Conservation (phyloP, 2,329 filamentous ascomycete species). For the Stagonosporopsis chrysanthemi region DNA sequence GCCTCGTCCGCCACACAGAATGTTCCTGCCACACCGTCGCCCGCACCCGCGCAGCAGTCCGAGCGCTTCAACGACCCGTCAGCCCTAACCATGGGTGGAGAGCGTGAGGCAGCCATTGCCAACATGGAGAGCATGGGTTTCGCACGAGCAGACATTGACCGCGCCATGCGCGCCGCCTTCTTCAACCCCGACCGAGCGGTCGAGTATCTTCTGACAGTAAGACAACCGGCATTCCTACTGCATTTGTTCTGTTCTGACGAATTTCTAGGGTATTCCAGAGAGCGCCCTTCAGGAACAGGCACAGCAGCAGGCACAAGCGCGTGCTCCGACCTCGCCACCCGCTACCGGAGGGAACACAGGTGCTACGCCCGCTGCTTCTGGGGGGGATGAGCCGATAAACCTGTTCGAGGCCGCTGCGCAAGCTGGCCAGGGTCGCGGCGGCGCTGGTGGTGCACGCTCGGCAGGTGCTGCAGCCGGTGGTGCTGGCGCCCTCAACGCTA, state of each 20-base stretch:
- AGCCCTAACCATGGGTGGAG: conserved; percentile 83
- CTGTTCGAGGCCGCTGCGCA: conserved; percentile 93
- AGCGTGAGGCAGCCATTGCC: conserved; percentile 80
- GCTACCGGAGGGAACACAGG: conserved; percentile 57
- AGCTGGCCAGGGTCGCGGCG: conserved; percentile 63
- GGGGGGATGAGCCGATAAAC: conserved; percentile 75
- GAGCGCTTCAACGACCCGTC: conserved; percentile 74
- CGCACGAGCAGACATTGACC: conserved; percentile 83
- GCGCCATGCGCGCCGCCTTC: conserved; percentile 94
- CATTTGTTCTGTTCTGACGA: conserved; percentile 30
- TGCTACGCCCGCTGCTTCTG: conserved; percentile 47
- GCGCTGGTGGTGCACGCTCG: conserved; percentile 54
- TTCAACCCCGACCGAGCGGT: conserved; percentile 97
- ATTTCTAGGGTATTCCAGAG: conserved; percentile 83
- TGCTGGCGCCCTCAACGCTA: conserved; percentile 62
- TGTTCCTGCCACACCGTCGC: conserved; percentile 60
- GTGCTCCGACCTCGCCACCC: conserved; percentile 51
- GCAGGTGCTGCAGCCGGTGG: conserved; percentile 60
- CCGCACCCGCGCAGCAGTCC: conserved; percentile 56
- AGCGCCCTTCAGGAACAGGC: conserved; percentile 73
- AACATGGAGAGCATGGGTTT: conserved; percentile 99
- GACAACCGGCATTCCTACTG: conserved; percentile 43
- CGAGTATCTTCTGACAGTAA: conserved; percentile 88
- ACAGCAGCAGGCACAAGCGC: conserved; percentile 54
- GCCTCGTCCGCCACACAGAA: conserved; percentile 57